phyloP scores from a whole-genome alignment of 257 asterid species.

The Nemophila menziesii region DNA sequence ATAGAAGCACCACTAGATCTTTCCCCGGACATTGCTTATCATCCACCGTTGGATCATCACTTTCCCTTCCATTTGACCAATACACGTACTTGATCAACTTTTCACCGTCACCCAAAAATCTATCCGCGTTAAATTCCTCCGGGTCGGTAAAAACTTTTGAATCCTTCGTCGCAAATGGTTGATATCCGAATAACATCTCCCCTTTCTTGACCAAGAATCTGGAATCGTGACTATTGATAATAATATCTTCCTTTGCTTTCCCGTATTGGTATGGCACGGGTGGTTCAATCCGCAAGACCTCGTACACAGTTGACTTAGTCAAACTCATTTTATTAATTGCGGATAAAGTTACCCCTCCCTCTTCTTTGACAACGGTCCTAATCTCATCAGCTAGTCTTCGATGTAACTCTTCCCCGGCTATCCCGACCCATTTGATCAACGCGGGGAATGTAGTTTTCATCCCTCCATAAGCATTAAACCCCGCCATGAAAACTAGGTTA shows the following conservation, averaged over 20 bases:
- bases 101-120: conserved; percentile 56
- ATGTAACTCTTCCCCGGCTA: conserved; percentile 46
- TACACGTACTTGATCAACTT: conserved; percentile 37
- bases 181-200: conserved; percentile 68
- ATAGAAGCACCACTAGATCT: conserved; percentile 38
- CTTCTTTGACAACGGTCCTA: conserved; percentile 31
- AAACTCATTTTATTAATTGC: conserved; percentile 36
- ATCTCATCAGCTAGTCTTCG: conserved; percentile 47
- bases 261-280: conserved; percentile 72
- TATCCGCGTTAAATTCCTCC: conserved; percentile 36
- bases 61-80: conserved; percentile 75
- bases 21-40: conserved; percentile 71
- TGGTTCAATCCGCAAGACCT: conserved; percentile 52
- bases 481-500: conserved; percentile 63
- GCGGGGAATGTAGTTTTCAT: conserved; percentile 53
- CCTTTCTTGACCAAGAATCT: conserved; percentile 49
- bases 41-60: conserved; percentile 28
- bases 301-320: conserved; percentile 58
- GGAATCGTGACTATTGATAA: conserved; percentile 43
- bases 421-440: conserved; percentile 48
- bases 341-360: conserved; percentile 28
- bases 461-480: conserved; percentile 85
- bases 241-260: conserved; percentile 39
- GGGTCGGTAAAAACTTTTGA: conserved; percentile 31
- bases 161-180: conserved; percentile 61